Evolutionary conservation across 495 filamentous ascomycete genomes (phyloP), one percentile per base, ranked within the genome.

Genomic region (Symbiotaphrina buchneri): DNA sequence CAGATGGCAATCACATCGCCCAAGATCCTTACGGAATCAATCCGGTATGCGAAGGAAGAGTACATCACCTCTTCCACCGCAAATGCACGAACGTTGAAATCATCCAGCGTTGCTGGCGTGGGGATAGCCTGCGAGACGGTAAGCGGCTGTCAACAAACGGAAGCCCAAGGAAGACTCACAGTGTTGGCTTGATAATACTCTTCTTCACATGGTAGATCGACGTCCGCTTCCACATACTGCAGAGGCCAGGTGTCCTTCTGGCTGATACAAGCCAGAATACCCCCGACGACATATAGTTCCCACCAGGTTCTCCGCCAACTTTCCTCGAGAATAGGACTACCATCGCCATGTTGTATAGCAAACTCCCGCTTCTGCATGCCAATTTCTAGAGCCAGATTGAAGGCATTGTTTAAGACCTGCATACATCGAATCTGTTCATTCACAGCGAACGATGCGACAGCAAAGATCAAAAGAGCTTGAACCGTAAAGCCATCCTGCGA

Each of bases 271-370:
- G 65, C 62, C 33, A 67, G 39, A 41, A 66, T 47, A 6, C 54
- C 59, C 41, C 91, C 81, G 10, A 80, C 63, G 25, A 83, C 65
- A 43, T 73, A 90, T 29, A 93, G 48, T 40, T 90, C 79, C 82
- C 82, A 93, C 82, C 80, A 91, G 10, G 81, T 91, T 24, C 83
- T 63, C 17, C 82, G 61, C 61, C 78, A 69, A 43, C 73, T 74
- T 44, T 93, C 83, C 21, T 67, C 71, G 4, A 74, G 46, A 5
- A 78, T 53, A 0, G 56, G 55, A 32, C 71, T 58, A 4, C 48
- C 38, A 10, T 51, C 49, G 21, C 59, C 51, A 41, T 65, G 50
- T 2, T 46, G 37, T 2, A 44, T 38, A 3, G 63, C 56, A 38
- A 59, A 75, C 6, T 44, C 43, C 32, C 47, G 51, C 35, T 62